Evolutionary conservation across 345 rosid species (phyloP).

Genomic region (Arabis hirsuta): DNA sequence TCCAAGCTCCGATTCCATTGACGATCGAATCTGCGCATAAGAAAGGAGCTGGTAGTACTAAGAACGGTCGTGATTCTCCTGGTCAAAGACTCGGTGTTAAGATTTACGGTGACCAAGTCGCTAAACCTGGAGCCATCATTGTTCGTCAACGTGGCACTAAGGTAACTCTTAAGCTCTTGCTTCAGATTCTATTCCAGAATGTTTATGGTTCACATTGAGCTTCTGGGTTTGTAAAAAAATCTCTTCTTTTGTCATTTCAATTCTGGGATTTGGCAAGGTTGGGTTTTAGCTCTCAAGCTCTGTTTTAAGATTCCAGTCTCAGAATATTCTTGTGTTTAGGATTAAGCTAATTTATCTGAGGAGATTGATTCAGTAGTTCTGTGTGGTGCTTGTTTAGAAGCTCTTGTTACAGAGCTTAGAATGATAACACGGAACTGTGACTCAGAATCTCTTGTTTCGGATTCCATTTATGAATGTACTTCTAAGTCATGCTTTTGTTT

Average conservation of each 20-base stretch:
- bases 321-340: not conserved
- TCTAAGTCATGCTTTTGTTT: constrained; percentile 36
- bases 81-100: constrained; percentile 95
- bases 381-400: not conserved
- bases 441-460: constrained; percentile 9
- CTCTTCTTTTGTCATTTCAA: not conserved
- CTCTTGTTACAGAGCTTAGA: not conserved
- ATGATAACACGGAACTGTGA: not conserved
- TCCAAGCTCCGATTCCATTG: constrained; percentile 53
- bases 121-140: constrained; percentile 93
- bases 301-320: not conserved
- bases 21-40: constrained; percentile 90
- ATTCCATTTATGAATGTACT: constrained; percentile 37
- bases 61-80: constrained; percentile 94
- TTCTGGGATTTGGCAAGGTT: not conserved
- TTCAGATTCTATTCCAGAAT: too few species aligned
- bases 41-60: constrained; percentile 99
- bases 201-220: not conserved
- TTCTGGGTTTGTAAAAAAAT: not conserved
- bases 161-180: constrained; percentile 46
- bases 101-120: constrained; percentile 86
- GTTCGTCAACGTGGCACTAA: constrained; percentile 97
- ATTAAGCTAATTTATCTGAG: not conserved
- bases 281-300: not conserved
- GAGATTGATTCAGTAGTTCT: not conserved